Evolutionary conservation across 139 green algal genomes (phyloP).

Genomic region (Chlorella sorokiniana): DNA sequence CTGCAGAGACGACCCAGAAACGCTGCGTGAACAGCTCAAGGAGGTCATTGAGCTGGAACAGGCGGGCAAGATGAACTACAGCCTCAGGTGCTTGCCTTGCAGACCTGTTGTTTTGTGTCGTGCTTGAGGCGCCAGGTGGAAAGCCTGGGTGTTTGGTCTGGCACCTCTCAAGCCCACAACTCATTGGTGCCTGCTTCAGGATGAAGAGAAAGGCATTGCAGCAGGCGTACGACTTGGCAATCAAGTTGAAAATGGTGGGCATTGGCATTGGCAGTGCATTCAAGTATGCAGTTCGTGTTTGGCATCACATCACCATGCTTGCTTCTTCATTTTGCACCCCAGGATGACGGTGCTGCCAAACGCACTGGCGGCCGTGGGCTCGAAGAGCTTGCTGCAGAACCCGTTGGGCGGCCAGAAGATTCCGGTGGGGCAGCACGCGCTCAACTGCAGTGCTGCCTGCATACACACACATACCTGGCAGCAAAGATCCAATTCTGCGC

Average conservation of each 20-base stretch:
- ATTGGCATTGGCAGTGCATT: neutral
- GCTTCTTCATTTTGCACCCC: neutral
- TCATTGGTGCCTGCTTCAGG: slow-evolving; percentile 11
- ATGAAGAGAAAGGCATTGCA: slow-evolving; percentile 87
- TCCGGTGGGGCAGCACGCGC: slow-evolving; percentile 1
- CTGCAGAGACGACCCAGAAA: slow-evolving; percentile 40
- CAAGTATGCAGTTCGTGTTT: neutral
- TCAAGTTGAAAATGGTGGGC: slow-evolving; percentile 81
- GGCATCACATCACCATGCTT: neutral
- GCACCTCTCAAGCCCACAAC: too few relatives aligned
- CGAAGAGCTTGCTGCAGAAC: slow-evolving; percentile 29
- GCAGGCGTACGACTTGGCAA: slow-evolving; percentile 76
- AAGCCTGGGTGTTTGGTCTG: neutral
- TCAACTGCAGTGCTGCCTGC: neutral
- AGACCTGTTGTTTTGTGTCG: neutral
- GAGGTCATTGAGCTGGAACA: slow-evolving; percentile 80
- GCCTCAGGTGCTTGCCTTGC: neutral
- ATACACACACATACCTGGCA: neutral
- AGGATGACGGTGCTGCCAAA: slow-evolving; percentile 16
- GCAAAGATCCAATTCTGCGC: too few relatives aligned
- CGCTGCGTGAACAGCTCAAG: slow-evolving; percentile 62
- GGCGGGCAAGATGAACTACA: slow-evolving; percentile 38
- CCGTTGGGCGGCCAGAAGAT: slow-evolving; percentile 20
- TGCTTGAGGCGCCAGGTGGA: neutral
- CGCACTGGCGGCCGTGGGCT: slow-evolving; percentile 21